phyloP scores from a whole-genome alignment of 768 basidiomycete species.

The Phylloporus sp. region DNA sequence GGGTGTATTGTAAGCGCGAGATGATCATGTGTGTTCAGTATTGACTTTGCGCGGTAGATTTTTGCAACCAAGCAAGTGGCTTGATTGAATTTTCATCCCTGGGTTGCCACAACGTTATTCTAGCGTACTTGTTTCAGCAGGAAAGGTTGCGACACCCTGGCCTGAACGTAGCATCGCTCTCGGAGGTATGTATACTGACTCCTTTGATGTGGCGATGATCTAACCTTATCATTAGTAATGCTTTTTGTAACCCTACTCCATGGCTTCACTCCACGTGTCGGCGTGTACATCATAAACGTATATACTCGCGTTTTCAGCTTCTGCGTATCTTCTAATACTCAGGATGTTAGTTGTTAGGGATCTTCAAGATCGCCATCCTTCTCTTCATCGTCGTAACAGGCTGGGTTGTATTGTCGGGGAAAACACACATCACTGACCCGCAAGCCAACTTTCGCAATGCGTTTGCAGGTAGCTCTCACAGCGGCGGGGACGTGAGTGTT shows the following conservation, averaged over 20 bases:
- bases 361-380: constrained; percentile 54
- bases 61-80: constrained; percentile 34
- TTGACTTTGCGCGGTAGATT: constrained; percentile 17
- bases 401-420: constrained; percentile 58
- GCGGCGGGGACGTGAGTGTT: constrained; percentile 42
- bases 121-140: constrained; percentile 50
- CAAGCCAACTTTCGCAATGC: constrained; percentile 54
- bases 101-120: background rate
- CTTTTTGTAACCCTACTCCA: constrained; percentile 47
- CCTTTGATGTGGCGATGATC: background rate
- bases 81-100: too few species aligned
- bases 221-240: constrained; percentile 37
- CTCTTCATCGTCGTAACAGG: constrained; percentile 55
- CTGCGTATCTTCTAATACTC: constrained; percentile 17
- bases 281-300: constrained; percentile 52
- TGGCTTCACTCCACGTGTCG: constrained; percentile 46
- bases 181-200: constrained; percentile 37
- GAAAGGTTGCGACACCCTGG: constrained; percentile 41
- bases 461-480: constrained; percentile 53
- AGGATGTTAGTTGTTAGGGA: constrained; percentile 35
- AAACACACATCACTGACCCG: constrained; percentile 54
- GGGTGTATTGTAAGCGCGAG: constrained; percentile 46
- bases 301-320: background rate
- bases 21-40: background rate
- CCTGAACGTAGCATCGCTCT: constrained; percentile 55